A percentile compares a stretch with the other conserved stretches of the same genome.
These are phyloP conservation scores for Carex littledalei DNA, from an alignment of 176 grass and related monocot species.

Conservation along the genomic window DNA sequence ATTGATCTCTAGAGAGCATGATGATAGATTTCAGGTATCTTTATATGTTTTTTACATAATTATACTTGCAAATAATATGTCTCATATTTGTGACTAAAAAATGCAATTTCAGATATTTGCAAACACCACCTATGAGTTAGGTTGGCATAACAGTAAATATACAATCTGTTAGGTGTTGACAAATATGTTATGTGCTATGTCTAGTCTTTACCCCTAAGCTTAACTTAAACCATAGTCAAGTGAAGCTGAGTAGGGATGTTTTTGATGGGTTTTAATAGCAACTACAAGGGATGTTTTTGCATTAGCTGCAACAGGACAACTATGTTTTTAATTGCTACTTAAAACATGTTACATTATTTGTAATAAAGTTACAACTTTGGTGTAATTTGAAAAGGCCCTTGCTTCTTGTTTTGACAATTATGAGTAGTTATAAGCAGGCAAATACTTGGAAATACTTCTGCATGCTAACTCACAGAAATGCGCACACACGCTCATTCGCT, in stretches of 20 bases:
- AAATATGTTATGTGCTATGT: not conserved
- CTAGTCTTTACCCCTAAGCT: not conserved
- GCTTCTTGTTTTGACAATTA: not conserved
- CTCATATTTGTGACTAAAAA: not conserved
- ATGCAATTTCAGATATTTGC: not conserved
- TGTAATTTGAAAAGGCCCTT: not conserved
- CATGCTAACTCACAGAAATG: not conserved
- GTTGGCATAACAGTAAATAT: not conserved
- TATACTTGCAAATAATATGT: not conserved
- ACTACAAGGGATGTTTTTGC: not conserved
- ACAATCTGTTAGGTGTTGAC: not conserved
- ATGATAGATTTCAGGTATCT: constrained; percentile 75
- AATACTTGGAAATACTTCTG: not conserved
- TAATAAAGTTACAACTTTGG: not conserved
- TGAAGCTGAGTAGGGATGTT: not conserved
- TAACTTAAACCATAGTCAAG: not conserved
- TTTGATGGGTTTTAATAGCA: not conserved
- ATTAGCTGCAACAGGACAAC: not conserved
- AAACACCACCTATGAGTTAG: not conserved
- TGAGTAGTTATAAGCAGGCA: not conserved
- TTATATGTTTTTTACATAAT: not conserved
- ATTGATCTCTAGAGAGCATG: constrained; percentile 68
- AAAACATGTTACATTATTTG: not conserved
- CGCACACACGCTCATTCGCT: not conserved
- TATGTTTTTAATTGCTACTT: not conserved